Evolutionary conservation across 1,284 basidiomycete genomes (phyloP).

Genomic region (Exobasidium rhododendri): DNA sequence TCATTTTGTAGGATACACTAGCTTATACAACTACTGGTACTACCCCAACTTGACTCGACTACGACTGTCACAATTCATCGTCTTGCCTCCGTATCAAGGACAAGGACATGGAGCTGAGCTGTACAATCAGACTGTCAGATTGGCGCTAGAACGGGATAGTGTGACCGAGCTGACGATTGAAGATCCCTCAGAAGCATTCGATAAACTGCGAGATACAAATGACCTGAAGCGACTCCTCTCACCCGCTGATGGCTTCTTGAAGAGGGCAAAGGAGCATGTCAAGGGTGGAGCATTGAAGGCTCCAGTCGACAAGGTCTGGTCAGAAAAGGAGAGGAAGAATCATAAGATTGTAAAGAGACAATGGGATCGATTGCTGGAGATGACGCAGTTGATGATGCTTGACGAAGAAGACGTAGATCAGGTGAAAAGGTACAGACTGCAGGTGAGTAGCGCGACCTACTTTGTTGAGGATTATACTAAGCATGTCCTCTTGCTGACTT

Average conservation of each 20-base stretch:
- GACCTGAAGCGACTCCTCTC: slow-evolving; percentile 78
- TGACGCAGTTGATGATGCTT: slow-evolving; percentile 76
- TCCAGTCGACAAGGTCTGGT: slow-evolving; percentile 74
- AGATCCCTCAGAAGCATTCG: slow-evolving; percentile 93
- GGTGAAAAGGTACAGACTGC: slow-evolving; percentile 68
- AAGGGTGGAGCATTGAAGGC: slow-evolving; percentile 65
- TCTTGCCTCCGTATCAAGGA: slow-evolving; percentile 84
- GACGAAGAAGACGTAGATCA: slow-evolving; percentile 64
- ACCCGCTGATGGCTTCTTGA: slow-evolving; percentile 63
- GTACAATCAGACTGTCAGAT: slow-evolving; percentile 80
- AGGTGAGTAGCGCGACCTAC: slow-evolving; percentile 22
- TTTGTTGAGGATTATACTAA: slow-evolving; percentile 22
- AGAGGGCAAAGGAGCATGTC: slow-evolving; percentile 50
- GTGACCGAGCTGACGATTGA: slow-evolving; percentile 91
- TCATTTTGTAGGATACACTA: slow-evolving; percentile 55
- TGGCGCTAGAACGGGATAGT: slow-evolving; percentile 65
- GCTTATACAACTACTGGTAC: slow-evolving; percentile 43
- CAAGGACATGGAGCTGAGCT: slow-evolving; percentile 69
- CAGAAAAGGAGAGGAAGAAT: slow-evolving; percentile 71
- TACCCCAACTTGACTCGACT: slow-evolving; percentile 31
- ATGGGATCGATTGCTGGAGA: slow-evolving; percentile 85
- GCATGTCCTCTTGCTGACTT: no score
- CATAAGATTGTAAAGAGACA: slow-evolving; percentile 92
- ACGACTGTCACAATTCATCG: slow-evolving; percentile 78
- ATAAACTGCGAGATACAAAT: slow-evolving; percentile 86